These are phyloP conservation scores for Ascochyta fabae DNA, from an alignment of 2,329 filamentous ascomycete genomes.

Conservation along the genomic window DNA sequence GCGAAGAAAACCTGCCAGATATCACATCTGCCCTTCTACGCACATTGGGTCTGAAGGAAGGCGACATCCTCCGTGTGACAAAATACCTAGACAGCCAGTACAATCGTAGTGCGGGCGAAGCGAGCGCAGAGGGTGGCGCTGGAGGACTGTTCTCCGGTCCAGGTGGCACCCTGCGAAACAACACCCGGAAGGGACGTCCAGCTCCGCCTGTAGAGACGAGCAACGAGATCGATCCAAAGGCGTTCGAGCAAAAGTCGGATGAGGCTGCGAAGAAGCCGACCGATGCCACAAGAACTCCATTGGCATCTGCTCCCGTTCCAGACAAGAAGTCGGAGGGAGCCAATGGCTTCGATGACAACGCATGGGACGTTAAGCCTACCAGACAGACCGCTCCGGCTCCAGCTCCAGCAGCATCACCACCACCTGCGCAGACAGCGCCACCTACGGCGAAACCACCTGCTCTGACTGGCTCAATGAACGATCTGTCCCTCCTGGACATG, in stretches of 20 bases:
- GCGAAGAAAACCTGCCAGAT: slow-evolving; percentile 88
- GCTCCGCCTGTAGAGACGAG: slow-evolving; percentile 84
- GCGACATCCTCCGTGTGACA: slow-evolving; percentile 95
- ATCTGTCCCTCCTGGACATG: slow-evolving; percentile 67
- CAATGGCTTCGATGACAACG: slow-evolving; percentile 90
- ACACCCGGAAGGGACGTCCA: slow-evolving; percentile 89
- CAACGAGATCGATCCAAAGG: slow-evolving; percentile 86
- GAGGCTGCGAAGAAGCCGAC: slow-evolving; percentile 53
- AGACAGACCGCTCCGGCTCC: slow-evolving; percentile 59
- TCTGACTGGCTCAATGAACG: slow-evolving; percentile 71
- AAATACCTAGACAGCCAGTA: slow-evolving; percentile 84
- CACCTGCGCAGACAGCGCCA: slow-evolving; percentile 55
- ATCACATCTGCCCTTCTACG: slow-evolving; percentile 83
- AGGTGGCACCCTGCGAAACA: slow-evolving; percentile 89
- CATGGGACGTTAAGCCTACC: slow-evolving; percentile 92
- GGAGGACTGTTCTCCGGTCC: slow-evolving; percentile 89
- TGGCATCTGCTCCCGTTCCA: slow-evolving; percentile 55
- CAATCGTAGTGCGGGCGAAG: slow-evolving; percentile 63
- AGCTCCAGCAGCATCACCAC: slow-evolving; percentile 48
- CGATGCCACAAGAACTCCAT: slow-evolving; percentile 58
- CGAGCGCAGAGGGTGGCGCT: slow-evolving; percentile 65
- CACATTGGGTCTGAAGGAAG: slow-evolving; percentile 91
- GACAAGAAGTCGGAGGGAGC: slow-evolving; percentile 52
- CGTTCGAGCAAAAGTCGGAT: slow-evolving; percentile 70
- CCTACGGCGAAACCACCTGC: slow-evolving; percentile 43